Evolutionary conservation across 2,329 filamentous ascomycete genomes (phyloP).

Genomic region (Colletotrichum higginsianum): DNA sequence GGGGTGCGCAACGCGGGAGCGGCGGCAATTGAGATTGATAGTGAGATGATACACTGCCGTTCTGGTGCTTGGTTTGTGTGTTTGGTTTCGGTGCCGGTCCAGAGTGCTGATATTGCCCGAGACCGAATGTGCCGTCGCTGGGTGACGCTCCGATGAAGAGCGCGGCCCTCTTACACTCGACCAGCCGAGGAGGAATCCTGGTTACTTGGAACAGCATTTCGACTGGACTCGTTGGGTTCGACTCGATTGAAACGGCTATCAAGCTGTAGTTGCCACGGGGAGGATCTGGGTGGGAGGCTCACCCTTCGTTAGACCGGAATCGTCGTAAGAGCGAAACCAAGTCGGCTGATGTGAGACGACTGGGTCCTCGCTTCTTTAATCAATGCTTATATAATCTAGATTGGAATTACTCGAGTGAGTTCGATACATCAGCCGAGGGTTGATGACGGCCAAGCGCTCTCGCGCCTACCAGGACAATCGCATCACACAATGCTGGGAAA

Average conservation of each 20-base stretch:
- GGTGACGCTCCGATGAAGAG: constrained; percentile 3
- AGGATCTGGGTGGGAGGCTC: too few relatives aligned
- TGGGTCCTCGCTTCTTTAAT: too few relatives aligned
- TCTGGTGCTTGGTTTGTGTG: background rate
- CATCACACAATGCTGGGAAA: background rate
- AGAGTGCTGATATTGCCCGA: background rate
- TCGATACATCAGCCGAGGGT: too few relatives aligned
- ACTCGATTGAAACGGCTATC: background rate
- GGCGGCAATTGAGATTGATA: background rate
- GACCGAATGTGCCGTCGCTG: background rate
- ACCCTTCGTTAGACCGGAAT: background rate
- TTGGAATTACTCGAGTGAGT: too few relatives aligned
- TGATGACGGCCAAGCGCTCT: too few relatives aligned
- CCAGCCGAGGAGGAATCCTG: background rate
- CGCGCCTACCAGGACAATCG: background rate
- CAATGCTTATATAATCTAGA: too few relatives aligned
- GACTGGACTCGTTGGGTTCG: too few relatives aligned
- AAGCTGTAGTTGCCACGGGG: too few relatives aligned
- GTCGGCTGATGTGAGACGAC: background rate
- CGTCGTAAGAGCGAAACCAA: too few relatives aligned
- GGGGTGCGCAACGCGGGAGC: constrained; percentile 19
- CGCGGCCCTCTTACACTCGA: background rate
- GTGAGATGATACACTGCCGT: constrained; percentile 20
- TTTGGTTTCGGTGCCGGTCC: background rate
- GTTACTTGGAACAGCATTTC: too few relatives aligned